phyloP scores from a whole-genome alignment of 2,329 filamentous ascomycete species.

The Talaromyces funiculosus region DNA sequence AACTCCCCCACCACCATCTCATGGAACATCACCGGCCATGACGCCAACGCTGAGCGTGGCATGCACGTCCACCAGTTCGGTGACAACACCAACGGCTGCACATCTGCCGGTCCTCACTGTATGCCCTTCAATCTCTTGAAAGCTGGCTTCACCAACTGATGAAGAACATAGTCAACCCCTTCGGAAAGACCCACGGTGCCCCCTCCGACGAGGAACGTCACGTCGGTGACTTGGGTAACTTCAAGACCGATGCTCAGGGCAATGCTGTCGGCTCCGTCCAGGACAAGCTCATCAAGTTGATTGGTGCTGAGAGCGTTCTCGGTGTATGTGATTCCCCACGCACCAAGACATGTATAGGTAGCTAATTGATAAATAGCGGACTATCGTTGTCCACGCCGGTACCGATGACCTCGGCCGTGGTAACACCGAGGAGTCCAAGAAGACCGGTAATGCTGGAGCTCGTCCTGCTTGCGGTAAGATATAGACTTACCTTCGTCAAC shows the following conservation, averaged over 20 bases:
- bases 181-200: constrained; percentile 85
- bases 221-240: constrained; percentile 96
- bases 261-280: constrained; percentile 74
- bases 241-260: constrained; percentile 89
- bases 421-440: constrained; percentile 88
- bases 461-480: constrained; percentile 87
- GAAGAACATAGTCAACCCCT: constrained; percentile 84
- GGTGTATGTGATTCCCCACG: constrained; percentile 58
- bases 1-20: constrained; percentile 74
- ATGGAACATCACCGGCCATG: constrained; percentile 89
- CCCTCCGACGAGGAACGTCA: constrained; percentile 79
- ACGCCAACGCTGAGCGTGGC: constrained; percentile 91
- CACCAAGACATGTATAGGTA: neutral
- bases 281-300: constrained; percentile 88
- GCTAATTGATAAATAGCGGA: constrained; percentile 56
- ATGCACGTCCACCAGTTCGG: constrained; percentile 99
- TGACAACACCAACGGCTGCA: constrained; percentile 99
- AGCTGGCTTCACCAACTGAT: neutral
- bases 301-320: constrained; percentile 89
- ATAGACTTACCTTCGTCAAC: no score
- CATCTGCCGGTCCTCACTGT: constrained; percentile 96
- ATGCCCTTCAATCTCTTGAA: constrained; percentile 36
- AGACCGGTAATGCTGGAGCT: constrained; percentile 91
- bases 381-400: constrained; percentile 87
- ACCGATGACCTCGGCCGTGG: constrained; percentile 96